Conservation (phyloP, 2,329 filamentous ascomycete genomes). For the Metarhizium brunneum region DNA sequence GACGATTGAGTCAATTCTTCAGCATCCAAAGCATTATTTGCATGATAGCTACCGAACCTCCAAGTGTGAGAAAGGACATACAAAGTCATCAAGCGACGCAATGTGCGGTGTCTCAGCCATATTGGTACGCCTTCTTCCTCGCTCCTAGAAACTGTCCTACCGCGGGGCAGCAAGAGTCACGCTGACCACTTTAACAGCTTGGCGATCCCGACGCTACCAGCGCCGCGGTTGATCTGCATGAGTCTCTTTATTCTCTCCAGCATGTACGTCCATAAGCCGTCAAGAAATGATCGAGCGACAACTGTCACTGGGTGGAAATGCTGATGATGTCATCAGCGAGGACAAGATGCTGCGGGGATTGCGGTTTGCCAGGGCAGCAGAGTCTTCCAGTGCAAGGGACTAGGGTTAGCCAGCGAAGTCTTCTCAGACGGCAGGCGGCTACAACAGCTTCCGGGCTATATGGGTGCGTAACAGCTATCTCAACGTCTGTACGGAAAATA, state of each 20-base stretch:
- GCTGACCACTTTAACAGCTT: conserved; percentile 12
- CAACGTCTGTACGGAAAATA: neutral
- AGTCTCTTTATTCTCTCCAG: conserved; percentile 63
- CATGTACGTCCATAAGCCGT: conserved; percentile 22
- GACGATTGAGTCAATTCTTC: neutral
- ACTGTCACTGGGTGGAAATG: conserved; percentile 9
- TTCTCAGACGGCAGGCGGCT: conserved; percentile 72
- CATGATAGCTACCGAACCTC: neutral
- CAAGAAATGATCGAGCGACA: conserved; percentile 6
- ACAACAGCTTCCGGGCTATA: conserved; percentile 54
- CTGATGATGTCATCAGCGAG: conserved; percentile 31
- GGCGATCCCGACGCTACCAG: conserved; percentile 22
- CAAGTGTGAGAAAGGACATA: neutral
- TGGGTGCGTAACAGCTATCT: conserved; percentile 38
- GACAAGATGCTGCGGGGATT: conserved; percentile 85
- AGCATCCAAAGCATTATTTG: neutral
- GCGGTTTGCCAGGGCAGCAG: conserved; percentile 68
- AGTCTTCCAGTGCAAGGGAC: conserved; percentile 79
- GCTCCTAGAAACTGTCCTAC: neutral
- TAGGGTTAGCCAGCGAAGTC: conserved; percentile 33
- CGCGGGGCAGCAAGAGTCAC: neutral
- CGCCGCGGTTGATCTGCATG: conserved; percentile 59
- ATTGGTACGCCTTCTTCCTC: conserved; percentile 1
- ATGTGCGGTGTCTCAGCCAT: conserved; percentile 7
- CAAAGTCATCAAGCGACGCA: neutral